Conservation (phyloP, 805 yeast genomes). For the Brettanomyces custersianus region DNA sequence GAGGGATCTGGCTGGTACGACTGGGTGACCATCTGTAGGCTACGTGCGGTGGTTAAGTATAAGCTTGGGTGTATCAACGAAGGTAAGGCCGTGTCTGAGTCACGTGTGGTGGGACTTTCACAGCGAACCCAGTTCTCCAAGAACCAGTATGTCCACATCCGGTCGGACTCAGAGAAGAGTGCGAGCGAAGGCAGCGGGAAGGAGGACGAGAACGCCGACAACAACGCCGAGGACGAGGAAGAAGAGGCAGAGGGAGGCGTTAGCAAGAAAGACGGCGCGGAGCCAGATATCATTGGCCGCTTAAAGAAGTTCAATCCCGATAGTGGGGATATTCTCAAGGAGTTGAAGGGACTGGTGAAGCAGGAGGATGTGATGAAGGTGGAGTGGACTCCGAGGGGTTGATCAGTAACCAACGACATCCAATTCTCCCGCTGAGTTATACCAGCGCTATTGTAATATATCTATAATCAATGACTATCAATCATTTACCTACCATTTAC, state of each 20-base stretch:
- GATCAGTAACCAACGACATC: constrained; percentile 2
- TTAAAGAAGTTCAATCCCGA: constrained; percentile 29
- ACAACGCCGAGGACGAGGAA: constrained; percentile 24
- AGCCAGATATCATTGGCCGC: constrained; percentile 27
- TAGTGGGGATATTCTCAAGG: constrained; percentile 19
- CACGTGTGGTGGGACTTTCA: constrained; percentile 34
- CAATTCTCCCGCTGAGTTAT: constrained; percentile 4
- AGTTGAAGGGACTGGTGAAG: constrained; percentile 17
- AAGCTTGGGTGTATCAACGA: constrained; percentile 56
- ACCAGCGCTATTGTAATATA: too few relatives aligned
- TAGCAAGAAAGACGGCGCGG: constrained; percentile 5
- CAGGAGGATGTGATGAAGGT: constrained; percentile 17
- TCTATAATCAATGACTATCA: too few relatives aligned
- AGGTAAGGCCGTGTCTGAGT: constrained; percentile 36
- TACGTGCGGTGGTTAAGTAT: constrained; percentile 64
- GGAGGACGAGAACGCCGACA: constrained; percentile 27
- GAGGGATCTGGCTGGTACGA: constrained; percentile 77
- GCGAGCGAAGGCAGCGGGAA: constrained; percentile 5
- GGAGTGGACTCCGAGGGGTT: neutral
- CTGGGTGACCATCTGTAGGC: constrained; percentile 48
- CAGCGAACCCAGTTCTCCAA: constrained; percentile 23
- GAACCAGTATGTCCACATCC: constrained; percentile 12
- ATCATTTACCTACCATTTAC: too few relatives aligned
- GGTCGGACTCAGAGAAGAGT: constrained; percentile 6
- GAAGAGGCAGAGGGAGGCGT: constrained; percentile 20